Evolutionary conservation across 306 rosid species (phyloP).

Genomic region (Alnus rubra): DNA sequence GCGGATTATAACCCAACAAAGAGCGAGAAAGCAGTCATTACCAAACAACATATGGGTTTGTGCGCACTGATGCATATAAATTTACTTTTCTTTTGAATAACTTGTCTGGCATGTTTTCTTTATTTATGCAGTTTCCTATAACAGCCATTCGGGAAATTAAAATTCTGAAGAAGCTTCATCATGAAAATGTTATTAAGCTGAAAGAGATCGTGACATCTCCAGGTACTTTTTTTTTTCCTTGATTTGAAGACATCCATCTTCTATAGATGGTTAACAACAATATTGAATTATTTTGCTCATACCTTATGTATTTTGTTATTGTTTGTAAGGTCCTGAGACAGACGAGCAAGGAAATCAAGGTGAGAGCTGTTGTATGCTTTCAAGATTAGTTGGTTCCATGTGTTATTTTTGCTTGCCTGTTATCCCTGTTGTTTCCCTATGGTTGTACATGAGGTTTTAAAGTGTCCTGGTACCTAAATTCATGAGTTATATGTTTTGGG

Average conservation of each 20-base stretch:
- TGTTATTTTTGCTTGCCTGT: neutral
- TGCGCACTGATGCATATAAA: neutral
- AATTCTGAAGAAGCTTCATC: slow-evolving; percentile 65
- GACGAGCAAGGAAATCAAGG: slow-evolving; percentile 66
- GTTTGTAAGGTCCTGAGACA: slow-evolving; percentile 50
- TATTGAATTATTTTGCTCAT: neutral
- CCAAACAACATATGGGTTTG: neutral
- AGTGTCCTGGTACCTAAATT: neutral
- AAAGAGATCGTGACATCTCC: slow-evolving; percentile 71
- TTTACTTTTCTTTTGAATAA: slow-evolving; percentile 5
- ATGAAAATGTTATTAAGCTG: slow-evolving; percentile 65
- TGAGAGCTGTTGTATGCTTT: slow-evolving; percentile 16
- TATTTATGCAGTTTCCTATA: slow-evolving; percentile 61
- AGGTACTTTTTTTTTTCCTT: slow-evolving; percentile 34
- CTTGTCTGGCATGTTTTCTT: slow-evolving; percentile 6
- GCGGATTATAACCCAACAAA: no score
- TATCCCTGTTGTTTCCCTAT: slow-evolving; percentile 1
- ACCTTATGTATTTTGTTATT: slow-evolving; percentile 9
- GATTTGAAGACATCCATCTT: neutral
- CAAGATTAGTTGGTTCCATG: slow-evolving; percentile 10
- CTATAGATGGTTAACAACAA: neutral
- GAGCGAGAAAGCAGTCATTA: neutral
- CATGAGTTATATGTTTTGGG: slow-evolving; percentile 16
- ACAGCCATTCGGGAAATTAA: slow-evolving; percentile 78
- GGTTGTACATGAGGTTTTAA: neutral